These are phyloP conservation scores for Ampelomyces quisqualis DNA, from an alignment of 2,329 filamentous ascomycete species.

Conservation along the genomic window DNA sequence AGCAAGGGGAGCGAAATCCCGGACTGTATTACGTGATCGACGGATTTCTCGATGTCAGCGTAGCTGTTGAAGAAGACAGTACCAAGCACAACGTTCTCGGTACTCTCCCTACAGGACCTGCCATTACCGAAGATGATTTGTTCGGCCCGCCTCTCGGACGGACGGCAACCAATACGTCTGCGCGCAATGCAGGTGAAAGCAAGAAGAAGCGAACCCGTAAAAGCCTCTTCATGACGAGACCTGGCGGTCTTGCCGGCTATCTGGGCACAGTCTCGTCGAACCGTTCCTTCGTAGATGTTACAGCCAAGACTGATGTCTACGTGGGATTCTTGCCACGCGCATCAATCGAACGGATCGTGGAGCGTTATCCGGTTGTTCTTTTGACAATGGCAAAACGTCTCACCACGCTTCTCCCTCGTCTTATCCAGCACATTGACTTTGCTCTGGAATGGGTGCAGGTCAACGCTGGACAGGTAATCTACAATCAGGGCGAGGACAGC, in stretches of 20 bases:
- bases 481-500: constrained; percentile 90
- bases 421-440: constrained; percentile 97
- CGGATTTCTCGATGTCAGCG: constrained; percentile 90
- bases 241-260: constrained; percentile 90
- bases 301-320: constrained; percentile 97
- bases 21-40: constrained; percentile 97
- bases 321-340: constrained; percentile 88
- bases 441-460: constrained; percentile 98
- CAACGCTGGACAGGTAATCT: constrained; percentile 90
- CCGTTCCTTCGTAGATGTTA: constrained; percentile 92
- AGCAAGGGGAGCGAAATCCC: constrained; percentile 95
- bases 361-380: constrained; percentile 86
- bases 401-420: constrained; percentile 80
- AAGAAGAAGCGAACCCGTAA: constrained; percentile 59
- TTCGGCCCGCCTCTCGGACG: constrained; percentile 34
- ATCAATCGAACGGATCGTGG: constrained; percentile 86
- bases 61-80: constrained; percentile 69
- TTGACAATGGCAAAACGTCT: constrained; percentile 95
- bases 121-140: constrained; percentile 41
- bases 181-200: constrained; percentile 31
- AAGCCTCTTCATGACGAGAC: constrained; percentile 88
- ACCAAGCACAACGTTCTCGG: constrained; percentile 48
- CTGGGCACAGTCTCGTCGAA: constrained; percentile 93
- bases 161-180: constrained; percentile 25
- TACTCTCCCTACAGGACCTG: constrained; percentile 40